Base-by-base conservation (phyloP, 2,329 filamentous ascomycete species). In the Colletotrichum agaves region DNA sequence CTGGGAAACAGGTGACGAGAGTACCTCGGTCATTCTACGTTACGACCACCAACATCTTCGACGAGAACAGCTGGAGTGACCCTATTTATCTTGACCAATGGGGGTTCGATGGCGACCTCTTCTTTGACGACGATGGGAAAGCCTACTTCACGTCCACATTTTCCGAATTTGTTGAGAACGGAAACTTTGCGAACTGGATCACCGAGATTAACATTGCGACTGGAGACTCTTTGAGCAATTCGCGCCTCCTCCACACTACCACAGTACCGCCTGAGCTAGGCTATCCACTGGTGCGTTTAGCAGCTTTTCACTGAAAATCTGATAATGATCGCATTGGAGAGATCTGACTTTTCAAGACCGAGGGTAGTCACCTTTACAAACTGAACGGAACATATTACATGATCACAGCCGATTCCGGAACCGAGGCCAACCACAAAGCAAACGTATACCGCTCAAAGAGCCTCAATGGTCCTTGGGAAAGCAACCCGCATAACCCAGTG, bases 221-320 rank as follows among this genome's bases (percentile, higher is more conserved):
- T 6, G 69, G 69, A 4, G 57, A 70, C 33, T 70, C 69, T 5
- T 35, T 70, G 8, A 66, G 53, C 11, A 59, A 69, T 31, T 69
- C 69, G 3, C 61, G 66, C 1, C 58, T 69, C 5, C 53, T 70
- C 1, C 69, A 70, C 21, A 64, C 67, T 5, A 69, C 69, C 3
- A 70, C 66, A 4, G 69, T 70, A 2, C 67, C 67, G 0, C 63
- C 58, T 8, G 67, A 69, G 8, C 55, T 69, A 17, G 67, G 59
- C 72, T 84, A 5, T 56, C 71, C 17, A 79, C 78, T 12, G 79
- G 82, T 7, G 72, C 75, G 6, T 81, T 76, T 2, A 12, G 2
- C 2, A 35, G 3, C 8, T 37, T 37, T 37, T 11, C 27, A 17
- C 8, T 7, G n/a, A 15, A 1, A 37, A 0, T 7, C 31, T 8